phyloP scores from a whole-genome alignment of 495 filamentous ascomycete genomes.

The Trypethelium eluteriae region DNA sequence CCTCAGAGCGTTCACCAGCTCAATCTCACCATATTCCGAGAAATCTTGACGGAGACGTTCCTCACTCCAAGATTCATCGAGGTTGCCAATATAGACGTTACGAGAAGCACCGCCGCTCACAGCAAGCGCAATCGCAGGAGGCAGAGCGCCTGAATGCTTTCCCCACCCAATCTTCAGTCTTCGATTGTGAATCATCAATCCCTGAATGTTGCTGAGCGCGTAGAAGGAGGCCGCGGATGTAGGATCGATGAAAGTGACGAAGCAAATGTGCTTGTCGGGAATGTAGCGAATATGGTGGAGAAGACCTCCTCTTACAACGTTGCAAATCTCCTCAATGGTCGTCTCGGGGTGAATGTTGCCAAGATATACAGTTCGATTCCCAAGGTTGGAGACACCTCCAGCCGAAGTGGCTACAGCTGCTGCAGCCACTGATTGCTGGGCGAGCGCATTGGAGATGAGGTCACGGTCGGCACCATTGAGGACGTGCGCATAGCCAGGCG shows the following conservation, averaged over 20 bases:
- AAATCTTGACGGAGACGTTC: constrained; percentile 94
- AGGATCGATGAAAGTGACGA: constrained; percentile 98
- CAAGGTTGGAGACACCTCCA: constrained; percentile 92
- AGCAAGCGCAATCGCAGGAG: constrained; percentile 90
- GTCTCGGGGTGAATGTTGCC: constrained; percentile 99
- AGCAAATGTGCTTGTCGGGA: constrained; percentile 99
- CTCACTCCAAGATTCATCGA: constrained; percentile 95
- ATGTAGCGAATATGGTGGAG: constrained; percentile 98
- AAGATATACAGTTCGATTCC: constrained; percentile 94
- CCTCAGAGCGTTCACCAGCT: constrained; percentile 89
- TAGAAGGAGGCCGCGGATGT: constrained; percentile 98
- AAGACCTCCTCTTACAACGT: constrained; percentile 86
- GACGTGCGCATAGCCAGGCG: constrained; percentile 94
- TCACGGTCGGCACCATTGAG: constrained; percentile 92
- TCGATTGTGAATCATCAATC: constrained; percentile 97
- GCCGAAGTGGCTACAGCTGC: constrained; percentile 94
- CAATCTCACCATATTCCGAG: constrained; percentile 95
- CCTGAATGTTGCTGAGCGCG: constrained; percentile 91
- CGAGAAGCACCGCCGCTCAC: constrained; percentile 92
- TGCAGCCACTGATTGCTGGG: constrained; percentile 94
- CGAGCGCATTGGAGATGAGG: constrained; percentile 87
- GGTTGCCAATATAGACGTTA: constrained; percentile 96
- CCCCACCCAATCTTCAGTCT: constrained; percentile 98
- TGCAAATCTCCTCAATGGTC: constrained; percentile 59
- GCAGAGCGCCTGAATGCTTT: constrained; percentile 95